Evolutionary conservation across 2,329 filamentous ascomycete genomes (phyloP), one percentile per base, ranked within the genome.

Genomic region (Ophiocordyceps camponoti-rufipedis): DNA sequence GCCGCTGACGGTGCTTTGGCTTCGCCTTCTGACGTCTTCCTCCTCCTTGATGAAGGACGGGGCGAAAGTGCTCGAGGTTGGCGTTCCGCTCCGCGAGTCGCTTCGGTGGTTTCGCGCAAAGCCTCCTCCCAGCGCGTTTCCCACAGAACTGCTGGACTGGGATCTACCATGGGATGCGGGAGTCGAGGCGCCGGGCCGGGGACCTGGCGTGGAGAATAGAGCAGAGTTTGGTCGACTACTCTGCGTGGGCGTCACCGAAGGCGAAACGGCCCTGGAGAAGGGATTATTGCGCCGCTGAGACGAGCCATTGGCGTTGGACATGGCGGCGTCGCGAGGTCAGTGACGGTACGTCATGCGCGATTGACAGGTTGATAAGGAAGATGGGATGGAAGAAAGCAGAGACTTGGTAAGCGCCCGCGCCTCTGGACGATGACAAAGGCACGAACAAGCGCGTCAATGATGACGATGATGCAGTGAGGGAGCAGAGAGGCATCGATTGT

Each of bases 41-140:
- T 39, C 87, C 0, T 80, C 77, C 61, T 89, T 91, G 65, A 98
- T 96, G 62, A 98, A 98, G 10, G 86, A 85, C 3, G 89, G 91
- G 33, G 91, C 89, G 67, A 98, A 98, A 1, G 91, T 98, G 51
- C 76, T 82, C 0, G 82, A 85, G 7, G 71, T 68, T 7, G 77
- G 71, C 2, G 73, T 74, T 54, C 69, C 74, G 48, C 73, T 78
- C 51, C 75, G 73, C 5, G 87, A 91, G 52, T 80, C 75, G 43
- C 62, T 65, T 28, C 71, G 66, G 18, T 62, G 59, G 51, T 72
- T 66, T 29, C 65, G 61, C 16, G 58, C 50, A 23, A 58, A 51
- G 42, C 56, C 55, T 41, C 59, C 54, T 41, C 59, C 54, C 28
- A 62, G 58, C 43, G 68, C 60, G 35, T 66, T 61, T 28, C 65